Conservation (phyloP, 306 rosid species). For the Vigna unguiculata region DNA sequence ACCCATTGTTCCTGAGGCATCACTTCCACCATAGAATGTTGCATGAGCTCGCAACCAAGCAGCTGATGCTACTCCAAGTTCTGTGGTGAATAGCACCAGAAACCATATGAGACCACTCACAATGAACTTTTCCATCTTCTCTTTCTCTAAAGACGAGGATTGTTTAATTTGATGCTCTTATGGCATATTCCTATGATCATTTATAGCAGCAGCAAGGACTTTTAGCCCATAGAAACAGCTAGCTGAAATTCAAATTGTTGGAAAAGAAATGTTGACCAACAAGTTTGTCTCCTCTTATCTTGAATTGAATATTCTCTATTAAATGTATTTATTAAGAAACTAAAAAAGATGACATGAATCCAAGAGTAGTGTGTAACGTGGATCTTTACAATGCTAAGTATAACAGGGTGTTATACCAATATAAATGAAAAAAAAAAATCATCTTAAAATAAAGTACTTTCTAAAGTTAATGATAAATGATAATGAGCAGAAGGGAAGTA, state of each 20-base stretch:
- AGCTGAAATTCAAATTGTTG: not conserved
- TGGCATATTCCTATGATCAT: constrained; percentile 20
- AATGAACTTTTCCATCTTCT: constrained; percentile 45
- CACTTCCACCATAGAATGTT: constrained; percentile 73
- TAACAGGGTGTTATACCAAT: too few relatives aligned
- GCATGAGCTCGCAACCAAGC: constrained; percentile 63
- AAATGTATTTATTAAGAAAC: not conserved
- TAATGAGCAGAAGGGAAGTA: too few relatives aligned
- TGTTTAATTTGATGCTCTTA: constrained; percentile 39
- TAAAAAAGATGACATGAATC: too few relatives aligned
- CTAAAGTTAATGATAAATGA: too few relatives aligned
- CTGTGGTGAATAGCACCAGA: constrained; percentile 43
- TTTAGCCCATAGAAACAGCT: constrained; percentile 21
- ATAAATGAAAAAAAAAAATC: too few relatives aligned
- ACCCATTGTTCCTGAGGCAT: constrained; percentile 78
- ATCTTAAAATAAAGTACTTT: too few relatives aligned
- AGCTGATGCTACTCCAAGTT: constrained; percentile 45
- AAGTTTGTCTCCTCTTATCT: not conserved
- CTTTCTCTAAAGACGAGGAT: constrained; percentile 14
- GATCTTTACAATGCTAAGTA: too few relatives aligned
- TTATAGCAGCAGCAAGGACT: constrained; percentile 47
- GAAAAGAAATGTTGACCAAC: constrained; percentile 33
- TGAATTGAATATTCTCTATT: not conserved
- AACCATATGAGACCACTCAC: constrained; percentile 37
- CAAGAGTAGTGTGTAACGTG: too few relatives aligned